phyloP scores from a whole-genome alignment of 192 early-diverging fungal species.

The Backusella sp. region DNA sequence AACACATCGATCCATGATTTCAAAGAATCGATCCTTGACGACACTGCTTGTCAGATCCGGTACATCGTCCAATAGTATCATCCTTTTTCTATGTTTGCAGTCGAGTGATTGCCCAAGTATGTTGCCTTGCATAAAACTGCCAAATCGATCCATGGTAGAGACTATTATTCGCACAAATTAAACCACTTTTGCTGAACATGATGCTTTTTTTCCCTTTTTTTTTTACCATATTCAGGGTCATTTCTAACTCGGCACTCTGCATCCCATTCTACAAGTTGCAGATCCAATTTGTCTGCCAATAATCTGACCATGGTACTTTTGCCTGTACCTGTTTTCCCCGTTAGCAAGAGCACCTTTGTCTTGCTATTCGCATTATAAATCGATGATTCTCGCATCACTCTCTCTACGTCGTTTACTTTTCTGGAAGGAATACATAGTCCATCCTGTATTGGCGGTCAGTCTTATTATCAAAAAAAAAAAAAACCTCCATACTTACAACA shows the following conservation, averaged over 20 bases:
- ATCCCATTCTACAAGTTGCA: slow-evolving; percentile 5
- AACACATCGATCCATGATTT: neutral
- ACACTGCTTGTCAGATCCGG: neutral
- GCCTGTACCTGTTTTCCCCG: slow-evolving; percentile 2
- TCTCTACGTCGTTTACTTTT: neutral
- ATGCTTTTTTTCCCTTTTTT: too few relatives aligned
- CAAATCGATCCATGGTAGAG: neutral
- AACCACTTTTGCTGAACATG: neutral
- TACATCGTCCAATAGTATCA: slow-evolving; percentile 14
- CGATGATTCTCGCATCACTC: neutral
- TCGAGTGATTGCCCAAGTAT: neutral
- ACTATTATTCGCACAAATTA: neutral
- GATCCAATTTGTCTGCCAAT: neutral
- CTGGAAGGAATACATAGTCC: neutral
- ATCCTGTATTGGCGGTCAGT: neutral
- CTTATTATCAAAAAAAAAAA: neutral
- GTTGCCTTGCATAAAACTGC: neutral
- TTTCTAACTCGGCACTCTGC: neutral
- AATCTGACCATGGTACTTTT: slow-evolving; percentile 5
- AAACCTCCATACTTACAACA: neutral
- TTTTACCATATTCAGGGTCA: neutral
- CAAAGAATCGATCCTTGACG: neutral
- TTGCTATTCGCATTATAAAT: neutral
- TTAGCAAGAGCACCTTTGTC: neutral
- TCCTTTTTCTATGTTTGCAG: neutral